Percentiles rank a stretch among this genome's conserved stretches.
Conservation (phyloP, 1,284 basidiomycete genomes). For the Microbotryum lychnidis-dioicae region DNA sequence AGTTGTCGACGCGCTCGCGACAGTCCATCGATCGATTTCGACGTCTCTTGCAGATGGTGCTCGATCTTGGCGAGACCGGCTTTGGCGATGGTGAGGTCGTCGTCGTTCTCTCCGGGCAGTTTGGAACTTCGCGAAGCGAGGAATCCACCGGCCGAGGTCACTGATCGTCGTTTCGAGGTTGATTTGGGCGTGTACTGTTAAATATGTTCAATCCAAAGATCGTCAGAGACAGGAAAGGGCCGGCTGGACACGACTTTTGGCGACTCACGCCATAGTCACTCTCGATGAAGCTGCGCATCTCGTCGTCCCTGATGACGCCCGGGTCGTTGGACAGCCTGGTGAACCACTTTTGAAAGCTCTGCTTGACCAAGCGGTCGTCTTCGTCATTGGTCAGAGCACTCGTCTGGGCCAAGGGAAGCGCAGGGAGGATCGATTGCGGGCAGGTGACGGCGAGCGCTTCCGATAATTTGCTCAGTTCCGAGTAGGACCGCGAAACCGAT, state of each 20-base stretch:
- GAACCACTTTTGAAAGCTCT: conserved; percentile 87
- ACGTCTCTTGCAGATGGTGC: conserved; percentile 76
- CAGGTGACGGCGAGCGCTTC: conserved; percentile 31
- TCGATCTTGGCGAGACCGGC: conserved; percentile 84
- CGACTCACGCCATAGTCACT: conserved; percentile 72
- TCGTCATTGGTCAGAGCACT: conserved; percentile 92
- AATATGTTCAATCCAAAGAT: conserved; percentile 17
- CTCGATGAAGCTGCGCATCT: conserved; percentile 83
- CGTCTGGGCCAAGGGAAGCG: conserved; percentile 80
- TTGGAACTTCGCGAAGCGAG: conserved; percentile 22
- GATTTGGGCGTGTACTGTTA: conserved; percentile 33
- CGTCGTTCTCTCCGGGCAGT: conserved; percentile 44
- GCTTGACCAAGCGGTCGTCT: conserved; percentile 80
- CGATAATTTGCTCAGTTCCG: conserved; percentile 28
- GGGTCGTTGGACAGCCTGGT: conserved; percentile 79
- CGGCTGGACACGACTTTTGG: too few species aligned
- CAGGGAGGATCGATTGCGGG: conserved; percentile 63
- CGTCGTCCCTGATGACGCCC: conserved; percentile 76
- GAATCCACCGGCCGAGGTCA: conserved; percentile 37
- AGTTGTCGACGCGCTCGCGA: conserved; percentile 49
- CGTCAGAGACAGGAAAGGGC: conserved; percentile 44
- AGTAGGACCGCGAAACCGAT: conserved; percentile 29
- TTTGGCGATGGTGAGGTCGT: conserved; percentile 72
- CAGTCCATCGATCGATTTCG: conserved; percentile 74
- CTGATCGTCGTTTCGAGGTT: too few species aligned